A percentile compares a stretch with the other conserved stretches of the same genome.
These are phyloP conservation scores for Ceratocystis variospora DNA, from an alignment of 2,329 filamentous ascomycete genomes.

Conservation along the genomic window DNA sequence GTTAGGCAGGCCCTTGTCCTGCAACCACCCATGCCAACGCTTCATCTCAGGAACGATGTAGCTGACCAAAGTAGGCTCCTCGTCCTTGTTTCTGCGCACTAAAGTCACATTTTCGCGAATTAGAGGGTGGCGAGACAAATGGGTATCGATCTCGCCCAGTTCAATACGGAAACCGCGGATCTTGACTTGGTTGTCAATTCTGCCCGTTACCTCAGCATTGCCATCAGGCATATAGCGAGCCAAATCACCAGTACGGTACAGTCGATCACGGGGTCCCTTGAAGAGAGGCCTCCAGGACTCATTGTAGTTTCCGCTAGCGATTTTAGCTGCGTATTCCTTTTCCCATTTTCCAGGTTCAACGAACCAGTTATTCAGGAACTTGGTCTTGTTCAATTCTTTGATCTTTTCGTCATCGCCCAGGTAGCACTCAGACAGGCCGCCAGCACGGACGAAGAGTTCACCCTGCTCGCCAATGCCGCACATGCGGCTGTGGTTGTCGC, in stretches of 20 bases:
- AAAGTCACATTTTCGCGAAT: conserved; percentile 78
- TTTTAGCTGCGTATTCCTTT: conserved; percentile 27
- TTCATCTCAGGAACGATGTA: conserved; percentile 76
- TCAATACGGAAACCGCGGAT: conserved; percentile 94
- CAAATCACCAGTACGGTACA: conserved; percentile 81
- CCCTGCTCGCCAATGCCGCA: conserved; percentile 72
- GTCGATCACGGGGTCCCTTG: conserved; percentile 66
- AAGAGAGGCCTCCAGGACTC: conserved; percentile 71
- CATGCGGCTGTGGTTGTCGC: conserved; percentile 48
- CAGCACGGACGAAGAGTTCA: conserved; percentile 71
- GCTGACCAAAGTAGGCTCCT: conserved; percentile 75
- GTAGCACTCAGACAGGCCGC: conserved; percentile 73
- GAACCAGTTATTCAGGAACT: conserved; percentile 81
- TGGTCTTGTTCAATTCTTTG: conserved; percentile 47
- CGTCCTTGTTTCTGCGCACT: conserved; percentile 67
- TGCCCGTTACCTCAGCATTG: conserved; percentile 63
- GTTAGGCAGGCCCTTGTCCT: conserved; percentile 18
- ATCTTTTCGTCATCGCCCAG: conserved; percentile 45
- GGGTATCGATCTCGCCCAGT: conserved; percentile 79
- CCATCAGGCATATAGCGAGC: conserved; percentile 59
- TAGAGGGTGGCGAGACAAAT: conserved; percentile 59
- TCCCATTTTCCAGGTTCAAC: conserved; percentile 52
- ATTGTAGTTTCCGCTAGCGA: conserved; percentile 12
- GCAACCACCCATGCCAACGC: conserved; percentile 58
- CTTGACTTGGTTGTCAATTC: conserved; percentile 84